Percentiles rank a stretch among this genome's conserved stretches.
phyloP scores from a whole-genome alignment of 2,329 filamentous ascomycete genomes.

The Xylaria sp. region DNA sequence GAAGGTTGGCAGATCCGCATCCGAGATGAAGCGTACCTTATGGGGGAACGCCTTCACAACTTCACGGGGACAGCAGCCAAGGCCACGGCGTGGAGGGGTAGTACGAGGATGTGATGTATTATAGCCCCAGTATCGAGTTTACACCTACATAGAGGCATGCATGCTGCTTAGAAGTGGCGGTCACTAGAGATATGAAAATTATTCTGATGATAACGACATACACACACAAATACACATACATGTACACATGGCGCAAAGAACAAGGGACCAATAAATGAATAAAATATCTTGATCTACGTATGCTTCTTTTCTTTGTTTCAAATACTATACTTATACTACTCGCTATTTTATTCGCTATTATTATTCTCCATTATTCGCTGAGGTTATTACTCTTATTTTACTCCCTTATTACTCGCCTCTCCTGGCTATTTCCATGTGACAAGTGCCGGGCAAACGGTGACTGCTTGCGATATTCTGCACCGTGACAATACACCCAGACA shows the following conservation, averaged over 20 bases:
- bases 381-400: background rate
- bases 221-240: background rate
- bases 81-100: constrained; percentile 42
- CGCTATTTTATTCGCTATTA: constrained; percentile 9
- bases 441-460: constrained; percentile 71
- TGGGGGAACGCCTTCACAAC: constrained; percentile 94
- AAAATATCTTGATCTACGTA: background rate
- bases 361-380: constrained; percentile 21
- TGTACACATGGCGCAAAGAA: background rate
- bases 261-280: constrained; percentile 1
- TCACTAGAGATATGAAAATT: background rate
- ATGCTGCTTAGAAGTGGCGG: constrained; percentile 1
- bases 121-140: background rate
- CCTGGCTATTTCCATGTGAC: constrained; percentile 47
- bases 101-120: constrained; percentile 40
- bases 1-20: constrained; percentile 83
- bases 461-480: constrained; percentile 56
- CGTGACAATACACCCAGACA: constrained; percentile 67
- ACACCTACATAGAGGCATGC: background rate
- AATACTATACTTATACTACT: constrained; percentile 12
- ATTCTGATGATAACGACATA: constrained; percentile 20
- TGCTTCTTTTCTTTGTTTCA: background rate
- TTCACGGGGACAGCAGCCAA: constrained; percentile 60
- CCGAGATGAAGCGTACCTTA: constrained; percentile 93
- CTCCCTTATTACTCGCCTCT: too few relatives aligned